phyloP scores from a whole-genome alignment of 1,284 basidiomycete genomes.

The Xerocomus nothofagi region DNA sequence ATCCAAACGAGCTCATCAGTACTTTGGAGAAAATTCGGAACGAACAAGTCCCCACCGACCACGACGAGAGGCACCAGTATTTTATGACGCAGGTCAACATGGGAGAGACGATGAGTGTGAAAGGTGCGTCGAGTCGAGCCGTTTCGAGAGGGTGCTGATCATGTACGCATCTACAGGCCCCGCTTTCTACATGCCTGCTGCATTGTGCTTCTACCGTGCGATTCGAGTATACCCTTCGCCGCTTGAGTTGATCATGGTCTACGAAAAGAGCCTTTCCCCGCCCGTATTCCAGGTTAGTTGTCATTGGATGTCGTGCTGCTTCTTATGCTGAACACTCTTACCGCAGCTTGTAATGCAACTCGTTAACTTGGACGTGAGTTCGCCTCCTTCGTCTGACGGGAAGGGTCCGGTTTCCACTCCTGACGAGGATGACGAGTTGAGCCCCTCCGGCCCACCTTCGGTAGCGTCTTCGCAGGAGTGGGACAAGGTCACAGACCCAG shows the following conservation, averaged over 20 bases:
- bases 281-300: constrained; percentile 76
- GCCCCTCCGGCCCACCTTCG: constrained; percentile 70
- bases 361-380: constrained; percentile 86
- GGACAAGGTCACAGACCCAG: constrained; percentile 78
- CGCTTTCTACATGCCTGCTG: constrained; percentile 74
- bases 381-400: constrained; percentile 44
- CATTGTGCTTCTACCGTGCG: constrained; percentile 90
- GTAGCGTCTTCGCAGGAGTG: constrained; percentile 84
- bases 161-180: constrained; percentile 56
- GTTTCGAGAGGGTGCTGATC: neutral
- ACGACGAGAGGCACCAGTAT: constrained; percentile 81
- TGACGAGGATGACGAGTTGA: constrained; percentile 51
- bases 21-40: constrained; percentile 62
- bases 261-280: constrained; percentile 88
- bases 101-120: constrained; percentile 81
- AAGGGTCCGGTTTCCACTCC: constrained; percentile 34
- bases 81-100: constrained; percentile 89
- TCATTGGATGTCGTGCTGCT: neutral
- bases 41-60: constrained; percentile 64
- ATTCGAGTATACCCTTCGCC: constrained; percentile 93
- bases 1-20: constrained; percentile 54
- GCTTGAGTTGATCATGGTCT: constrained; percentile 89
- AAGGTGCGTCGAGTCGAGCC: constrained; percentile 53
- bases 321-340: neutral
- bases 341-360: constrained; percentile 81